Base-by-base conservation (phyloP, 2,329 filamentous ascomycete genomes). In the Ophiostoma quercus region DNA sequence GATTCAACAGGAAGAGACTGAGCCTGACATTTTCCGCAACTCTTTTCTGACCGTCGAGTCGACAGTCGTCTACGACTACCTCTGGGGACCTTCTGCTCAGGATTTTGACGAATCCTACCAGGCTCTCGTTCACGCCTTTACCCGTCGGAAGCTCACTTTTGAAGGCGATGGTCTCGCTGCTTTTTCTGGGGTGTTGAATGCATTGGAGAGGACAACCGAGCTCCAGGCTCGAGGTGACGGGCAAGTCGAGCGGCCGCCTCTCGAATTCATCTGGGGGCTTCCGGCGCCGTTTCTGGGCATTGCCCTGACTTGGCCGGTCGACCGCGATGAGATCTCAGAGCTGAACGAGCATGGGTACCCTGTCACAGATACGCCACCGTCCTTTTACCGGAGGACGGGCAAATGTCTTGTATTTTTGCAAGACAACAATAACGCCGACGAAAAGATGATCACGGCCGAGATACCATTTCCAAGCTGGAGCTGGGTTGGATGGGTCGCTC, bases 401-500 rank as follows among this genome's bases (percentile, higher is more conserved):
- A 65, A 39, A 19, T 65, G 34, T 65, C 34, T 65, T 3, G 34
- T 65, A 1, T n/a, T 41, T 19, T 12, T 65, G 34, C 19, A 19
- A 19, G n/a, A 22, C 19, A 22, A 14, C 34, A 14, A 25, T 34
- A 65, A 2, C 12, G 34, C 16, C 16, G 32, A 11, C 32, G 22
- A n/a, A 16, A 22, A 19, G 1, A 12, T 43, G 16, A 54, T 11
- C 0, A 54, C 66, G 1, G 43, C 66, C 47, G 9, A 29, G 3
- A 12, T 41, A 1, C 47, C 47, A 3, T 68, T 68, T 32, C 67
- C 67, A 7, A 68, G 67, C 47, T 68, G 67, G 67, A 32, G 43
- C 29, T 68, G 67, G 67, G 47, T 68, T n/a, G 67, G 67, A 34
- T 68, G 67, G 67, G 47, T 68, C 9, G 43, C 47, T 3, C 67